These are phyloP conservation scores for Dictyophora rubrovolvata DNA, from an alignment of 768 basidiomycete species.

Conservation along the genomic window DNA sequence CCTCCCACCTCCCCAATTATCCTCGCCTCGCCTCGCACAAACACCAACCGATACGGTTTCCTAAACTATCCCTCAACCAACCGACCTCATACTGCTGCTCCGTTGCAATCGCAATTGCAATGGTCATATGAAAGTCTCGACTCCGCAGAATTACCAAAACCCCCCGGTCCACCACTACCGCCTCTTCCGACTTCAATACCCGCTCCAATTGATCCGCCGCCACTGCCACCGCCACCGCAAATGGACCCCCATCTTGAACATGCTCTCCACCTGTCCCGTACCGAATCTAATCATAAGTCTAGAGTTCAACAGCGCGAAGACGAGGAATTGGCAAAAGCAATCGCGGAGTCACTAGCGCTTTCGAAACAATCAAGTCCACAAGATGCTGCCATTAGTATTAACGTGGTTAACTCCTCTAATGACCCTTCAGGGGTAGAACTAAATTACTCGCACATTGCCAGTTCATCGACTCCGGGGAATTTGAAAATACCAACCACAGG, in stretches of 20 bases:
- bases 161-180: background rate
- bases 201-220: background rate
- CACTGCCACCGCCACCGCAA: background rate
- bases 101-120: too few relatives aligned
- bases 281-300: background rate
- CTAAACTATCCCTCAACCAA: background rate
- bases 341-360: constrained; percentile 4
- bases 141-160: too few relatives aligned
- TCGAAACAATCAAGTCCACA: background rate
- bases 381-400: background rate
- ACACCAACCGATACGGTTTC: background rate
- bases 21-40: too few relatives aligned
- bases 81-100: background rate
- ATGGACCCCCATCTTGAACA: background rate
- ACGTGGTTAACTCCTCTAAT: background rate
- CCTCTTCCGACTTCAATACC: background rate
- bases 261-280: background rate
- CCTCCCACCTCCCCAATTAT: background rate
- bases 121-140: too few relatives aligned
- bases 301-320: background rate
- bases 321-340: background rate
- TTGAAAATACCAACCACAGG: background rate
- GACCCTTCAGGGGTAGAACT: background rate
- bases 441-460: background rate
- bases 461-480: background rate